Evolutionary conservation across 345 rosid species (phyloP).

Genomic region (Ailanthus altissimus): DNA sequence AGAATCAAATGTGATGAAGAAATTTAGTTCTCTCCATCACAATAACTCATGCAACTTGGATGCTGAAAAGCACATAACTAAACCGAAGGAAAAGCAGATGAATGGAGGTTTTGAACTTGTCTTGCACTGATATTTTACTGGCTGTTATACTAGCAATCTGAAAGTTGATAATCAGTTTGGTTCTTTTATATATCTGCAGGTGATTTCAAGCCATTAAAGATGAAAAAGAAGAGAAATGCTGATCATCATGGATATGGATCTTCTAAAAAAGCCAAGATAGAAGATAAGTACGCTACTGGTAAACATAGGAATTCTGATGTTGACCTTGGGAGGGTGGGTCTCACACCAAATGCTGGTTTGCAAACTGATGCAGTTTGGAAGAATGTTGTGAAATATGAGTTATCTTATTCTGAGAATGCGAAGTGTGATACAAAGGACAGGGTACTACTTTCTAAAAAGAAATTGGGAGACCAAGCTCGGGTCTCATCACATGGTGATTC

Average conservation of each 20-base stretch:
- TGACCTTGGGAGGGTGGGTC: slow-evolving; percentile 22
- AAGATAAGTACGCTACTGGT: slow-evolving; percentile 26
- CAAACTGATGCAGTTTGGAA: slow-evolving; percentile 32
- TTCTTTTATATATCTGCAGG: slow-evolving; percentile 35
- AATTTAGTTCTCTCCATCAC: slow-evolving; percentile 18
- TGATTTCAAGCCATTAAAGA: slow-evolving; percentile 36
- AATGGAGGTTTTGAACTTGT: slow-evolving; percentile 34
- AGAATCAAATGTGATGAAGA: slow-evolving; percentile 31
- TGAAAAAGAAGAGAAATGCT: slow-evolving; percentile 48
- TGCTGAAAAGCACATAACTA: slow-evolving; percentile 14
- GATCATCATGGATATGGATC: slow-evolving; percentile 35
- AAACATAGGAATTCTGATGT: slow-evolving; percentile 20
- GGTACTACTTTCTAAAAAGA: slow-evolving; percentile 34
- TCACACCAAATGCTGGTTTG: slow-evolving; percentile 28
- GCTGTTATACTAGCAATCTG: slow-evolving; percentile 1
- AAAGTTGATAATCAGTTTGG: slow-evolving; percentile 4
- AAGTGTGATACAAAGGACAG: slow-evolving; percentile 40
- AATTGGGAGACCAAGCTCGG: slow-evolving; percentile 42
- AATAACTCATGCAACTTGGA: slow-evolving; percentile 25
- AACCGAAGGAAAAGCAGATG: slow-evolving; percentile 20
- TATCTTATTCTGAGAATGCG: slow-evolving; percentile 30
- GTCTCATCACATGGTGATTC: slow-evolving; percentile 42
- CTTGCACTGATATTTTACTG: slow-evolving; percentile 13
- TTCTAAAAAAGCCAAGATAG: slow-evolving; percentile 45
- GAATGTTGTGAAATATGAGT: slow-evolving; percentile 22